Base-by-base conservation (phyloP, 2,329 filamentous ascomycete species). In the Pseudogymnoascus verrucosus region DNA sequence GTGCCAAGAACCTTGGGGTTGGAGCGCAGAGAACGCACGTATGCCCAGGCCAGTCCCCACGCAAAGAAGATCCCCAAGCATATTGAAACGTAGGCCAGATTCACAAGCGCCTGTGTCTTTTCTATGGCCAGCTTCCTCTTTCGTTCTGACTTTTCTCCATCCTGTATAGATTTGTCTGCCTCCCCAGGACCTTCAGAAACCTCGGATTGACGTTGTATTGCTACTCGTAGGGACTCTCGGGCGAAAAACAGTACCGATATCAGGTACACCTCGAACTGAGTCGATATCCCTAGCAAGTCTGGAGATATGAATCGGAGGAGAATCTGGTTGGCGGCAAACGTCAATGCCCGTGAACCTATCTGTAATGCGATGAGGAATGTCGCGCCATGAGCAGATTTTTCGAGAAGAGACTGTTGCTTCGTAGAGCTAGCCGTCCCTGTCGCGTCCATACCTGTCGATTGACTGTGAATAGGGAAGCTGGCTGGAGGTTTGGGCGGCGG, bases 241-340 rank as follows among this genome's bases (percentile, higher is more conserved):
- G 95, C 89, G 72, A 99, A 98, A 76, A 96, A 97, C 0, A 99
- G 82, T n/a, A 96, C 88, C 0, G 92, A 91, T 51, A 96, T 89
- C 65, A 93, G 93, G 75, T 93, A 97, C 0, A 98, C 86, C 71
- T 99, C 95, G 2, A 99, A 83, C 74, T 97, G 95, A 0, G 93
- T 89, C 1, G 93, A 89, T 4, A 96, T 81, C 5, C 93, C 95
- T 1, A 99, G 83, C 0, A 96, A 82, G 64, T 89, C 84, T 0
- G 95, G 93, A 1, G 92, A 96, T 51, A 98, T 79, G 73, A 90
- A 93, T 37, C 93, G 90, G 6, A 99, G 83, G 31, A 99, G 84
- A 39, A 96, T 75, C 75, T 99, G 93, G 77, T 98, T 99, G 73
- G 95, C 89, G 68, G 89, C 76, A 76, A 99, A 99, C 23, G 93